A percentile compares a stretch with the other conserved stretches of the same genome.
Evolutionary conservation across 2,329 filamentous ascomycete genomes (phyloP).

Genomic region (Xylariaceae sp.): DNA sequence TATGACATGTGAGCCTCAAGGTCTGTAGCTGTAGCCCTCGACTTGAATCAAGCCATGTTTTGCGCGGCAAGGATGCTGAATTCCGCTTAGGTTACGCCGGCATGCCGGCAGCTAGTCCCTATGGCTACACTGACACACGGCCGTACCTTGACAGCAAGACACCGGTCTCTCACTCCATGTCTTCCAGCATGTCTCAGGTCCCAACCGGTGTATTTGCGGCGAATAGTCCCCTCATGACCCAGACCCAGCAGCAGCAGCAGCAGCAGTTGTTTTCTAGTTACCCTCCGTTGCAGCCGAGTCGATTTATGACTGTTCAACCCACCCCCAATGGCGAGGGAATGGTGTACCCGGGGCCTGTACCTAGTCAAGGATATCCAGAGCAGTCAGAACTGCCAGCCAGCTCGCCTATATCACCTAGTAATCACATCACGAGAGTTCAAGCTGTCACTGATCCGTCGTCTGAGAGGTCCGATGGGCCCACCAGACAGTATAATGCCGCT

Average conservation of each 20-base stretch:
- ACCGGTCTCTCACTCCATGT: slow-evolving; percentile 21
- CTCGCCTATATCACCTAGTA: slow-evolving; percentile 21
- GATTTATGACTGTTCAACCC: slow-evolving; percentile 28
- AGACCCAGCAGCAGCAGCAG: not conserved
- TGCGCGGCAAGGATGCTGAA: slow-evolving; percentile 23
- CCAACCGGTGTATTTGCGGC: slow-evolving; percentile 29
- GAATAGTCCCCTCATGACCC: slow-evolving; percentile 27
- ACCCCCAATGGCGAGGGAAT: slow-evolving; percentile 36
- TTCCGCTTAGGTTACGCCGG: slow-evolving; percentile 26
- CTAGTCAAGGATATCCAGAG: slow-evolving; percentile 26
- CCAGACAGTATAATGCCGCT: slow-evolving; percentile 20
- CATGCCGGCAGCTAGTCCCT: slow-evolving; percentile 26
- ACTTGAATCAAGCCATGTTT: slow-evolving; percentile 1
- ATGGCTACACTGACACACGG: slow-evolving; percentile 23
- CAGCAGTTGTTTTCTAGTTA: slow-evolving; percentile 34
- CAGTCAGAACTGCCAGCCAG: slow-evolving; percentile 23
- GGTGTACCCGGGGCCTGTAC: slow-evolving; percentile 35
- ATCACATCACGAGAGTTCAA: slow-evolving; percentile 21
- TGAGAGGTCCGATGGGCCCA: slow-evolving; percentile 11
- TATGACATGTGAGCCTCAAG: slow-evolving; percentile 32
- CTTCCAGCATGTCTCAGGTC: slow-evolving; percentile 27
- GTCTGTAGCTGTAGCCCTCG: slow-evolving; percentile 28
- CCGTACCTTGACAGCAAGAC: slow-evolving; percentile 26
- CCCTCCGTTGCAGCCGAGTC: slow-evolving; percentile 35
- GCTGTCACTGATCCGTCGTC: slow-evolving; percentile 16